Evolutionary conservation across 176 grass and related monocot species (phyloP).

Genomic region (Metroxylon sagu): DNA sequence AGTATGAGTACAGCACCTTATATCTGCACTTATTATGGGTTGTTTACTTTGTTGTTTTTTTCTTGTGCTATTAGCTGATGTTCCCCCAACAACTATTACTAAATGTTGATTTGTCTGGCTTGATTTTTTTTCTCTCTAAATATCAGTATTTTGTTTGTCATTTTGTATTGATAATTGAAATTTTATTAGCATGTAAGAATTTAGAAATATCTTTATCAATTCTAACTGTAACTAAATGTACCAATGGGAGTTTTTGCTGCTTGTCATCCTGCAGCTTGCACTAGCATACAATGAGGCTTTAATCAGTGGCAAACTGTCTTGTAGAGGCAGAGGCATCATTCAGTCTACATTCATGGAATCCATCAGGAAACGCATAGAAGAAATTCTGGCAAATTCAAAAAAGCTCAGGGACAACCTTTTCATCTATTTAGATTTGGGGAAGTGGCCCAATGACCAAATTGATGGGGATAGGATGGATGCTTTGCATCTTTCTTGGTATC

Average conservation of each 20-base stretch:
- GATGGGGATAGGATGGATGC: slow-evolving; percentile 25
- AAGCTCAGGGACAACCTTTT: slow-evolving; percentile 33
- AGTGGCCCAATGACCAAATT: slow-evolving; percentile 42
- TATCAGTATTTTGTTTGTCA: too few species aligned
- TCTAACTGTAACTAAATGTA: too few species aligned
- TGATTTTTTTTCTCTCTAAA: too few species aligned
- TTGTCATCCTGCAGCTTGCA: slow-evolving; percentile 40
- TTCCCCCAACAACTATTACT: too few species aligned
- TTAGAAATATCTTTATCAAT: too few species aligned
- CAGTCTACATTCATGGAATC: slow-evolving; percentile 80
- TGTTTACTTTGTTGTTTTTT: too few species aligned
- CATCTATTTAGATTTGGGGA: slow-evolving; percentile 49
- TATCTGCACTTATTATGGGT: too few species aligned
- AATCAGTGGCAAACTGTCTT: slow-evolving; percentile 46
- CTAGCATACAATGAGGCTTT: slow-evolving; percentile 73
- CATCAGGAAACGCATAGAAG: slow-evolving; percentile 52
- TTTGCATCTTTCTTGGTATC: slow-evolving; percentile 71
- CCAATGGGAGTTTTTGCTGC: slow-evolving; percentile 7
- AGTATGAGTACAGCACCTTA: too few species aligned
- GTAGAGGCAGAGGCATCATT: slow-evolving; percentile 51
- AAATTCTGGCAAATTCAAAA: slow-evolving; percentile 33
- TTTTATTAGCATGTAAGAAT: too few species aligned
- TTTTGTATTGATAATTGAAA: too few species aligned
- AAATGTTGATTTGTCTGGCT: too few species aligned
- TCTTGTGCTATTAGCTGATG: too few species aligned